Base-by-base conservation (phyloP, 1,284 basidiomycete species). In the Mycena sp. region DNA sequence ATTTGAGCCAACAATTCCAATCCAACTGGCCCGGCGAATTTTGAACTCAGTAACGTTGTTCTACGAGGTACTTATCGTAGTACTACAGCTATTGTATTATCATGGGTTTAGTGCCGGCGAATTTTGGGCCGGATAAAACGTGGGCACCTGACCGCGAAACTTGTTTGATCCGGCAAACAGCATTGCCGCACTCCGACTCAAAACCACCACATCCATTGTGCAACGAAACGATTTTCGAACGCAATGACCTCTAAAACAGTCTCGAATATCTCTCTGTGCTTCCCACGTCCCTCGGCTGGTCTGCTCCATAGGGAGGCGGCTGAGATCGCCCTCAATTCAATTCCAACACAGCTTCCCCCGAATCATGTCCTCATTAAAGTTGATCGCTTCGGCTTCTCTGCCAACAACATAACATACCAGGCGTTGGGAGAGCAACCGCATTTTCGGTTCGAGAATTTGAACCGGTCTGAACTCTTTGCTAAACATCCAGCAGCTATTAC, bases 371-470 rank as follows among this genome's bases (percentile, higher is more conserved):
- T 89, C 28, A 78, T 90, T 60, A 78, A 78, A 52, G 83, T 90
- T 4, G 86, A 89, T 58, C 81, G 83, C 17, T 89, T 89, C 70
- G 87, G 87, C 2, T 90, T 85, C 71, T 87, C 87, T 21, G 81
- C 87, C 37, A 90, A 90, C 71, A 90, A 90, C 68, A 60, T 87
- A 7, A 85, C 86, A 17, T 87, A 87, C 67, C 83, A 87, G 69
- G 78, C 80, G 6, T 76, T 90, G 6, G 88, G 88, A 23, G 87
- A 89, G 64, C 81, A 83, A 57, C 80, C 87, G 10, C 85, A 87
- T 69, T 89, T 88, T 63, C 77, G 83, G 87, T 87, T 55, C 37
- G 78, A 68, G 32, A 10, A 56, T 37, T 55, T 44, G 14, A 46
- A 21, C 53, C 40, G 7, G 9, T 19, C 51, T 55, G 19, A 21